Percentiles rank a stretch among this genome's conserved stretches.
phyloP scores from a whole-genome alignment of 192 early-diverging fungal genomes.

The Coemansia javaensis region DNA sequence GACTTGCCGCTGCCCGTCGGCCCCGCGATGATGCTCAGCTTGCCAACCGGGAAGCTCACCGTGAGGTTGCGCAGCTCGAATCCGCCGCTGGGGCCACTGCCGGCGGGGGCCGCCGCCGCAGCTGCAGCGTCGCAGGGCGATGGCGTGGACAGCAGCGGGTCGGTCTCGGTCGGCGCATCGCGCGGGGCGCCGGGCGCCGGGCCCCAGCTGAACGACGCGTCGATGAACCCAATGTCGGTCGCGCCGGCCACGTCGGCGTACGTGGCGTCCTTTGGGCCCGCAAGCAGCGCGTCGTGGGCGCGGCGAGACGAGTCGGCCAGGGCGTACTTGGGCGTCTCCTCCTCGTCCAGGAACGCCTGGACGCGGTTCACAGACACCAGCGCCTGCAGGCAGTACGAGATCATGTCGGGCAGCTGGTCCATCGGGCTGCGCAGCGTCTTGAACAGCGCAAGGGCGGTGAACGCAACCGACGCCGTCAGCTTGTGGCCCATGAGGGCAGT shows the following conservation, averaged over 20 bases:
- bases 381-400: slow-evolving; percentile 57
- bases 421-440: slow-evolving; percentile 55
- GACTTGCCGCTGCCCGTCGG: slow-evolving; percentile 89
- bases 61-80: slow-evolving; percentile 66
- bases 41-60: slow-evolving; percentile 62
- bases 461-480: slow-evolving; percentile 60
- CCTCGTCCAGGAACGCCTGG: slow-evolving; percentile 68
- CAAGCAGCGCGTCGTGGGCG: slow-evolving; percentile 11
- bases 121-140: neutral
- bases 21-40: slow-evolving; percentile 76
- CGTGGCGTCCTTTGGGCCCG: slow-evolving; percentile 9
- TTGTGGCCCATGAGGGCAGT: slow-evolving; percentile 57
- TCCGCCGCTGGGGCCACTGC: neutral
- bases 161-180: slow-evolving; percentile 7
- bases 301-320: slow-evolving; percentile 14
- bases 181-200: too few species aligned
- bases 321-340: slow-evolving; percentile 56
- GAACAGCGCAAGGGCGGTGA: slow-evolving; percentile 68
- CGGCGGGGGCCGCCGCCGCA: neutral
- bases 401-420: slow-evolving; percentile 52
- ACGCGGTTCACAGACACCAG: slow-evolving; percentile 68
- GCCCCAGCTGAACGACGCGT: slow-evolving; percentile 66
- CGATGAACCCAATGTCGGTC: slow-evolving; percentile 60
- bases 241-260: slow-evolving; percentile 36
- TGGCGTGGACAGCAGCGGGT: slow-evolving; percentile 5